phyloP scores from a whole-genome alignment of 2,329 filamentous ascomycete species.

The Sclerotinia minor region DNA sequence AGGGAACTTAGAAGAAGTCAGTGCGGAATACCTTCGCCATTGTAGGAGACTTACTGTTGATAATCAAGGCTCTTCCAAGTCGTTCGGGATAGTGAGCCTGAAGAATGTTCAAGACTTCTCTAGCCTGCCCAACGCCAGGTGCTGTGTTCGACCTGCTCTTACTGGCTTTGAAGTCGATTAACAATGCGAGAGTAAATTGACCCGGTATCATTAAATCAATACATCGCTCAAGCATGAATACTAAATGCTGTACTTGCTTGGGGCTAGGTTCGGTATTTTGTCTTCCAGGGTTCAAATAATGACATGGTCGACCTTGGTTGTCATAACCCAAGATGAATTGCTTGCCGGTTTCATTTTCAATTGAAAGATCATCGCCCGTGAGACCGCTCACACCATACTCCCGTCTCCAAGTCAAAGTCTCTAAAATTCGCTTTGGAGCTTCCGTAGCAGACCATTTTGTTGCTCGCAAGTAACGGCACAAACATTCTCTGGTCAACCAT shows the following conservation, averaged over 20 bases:
- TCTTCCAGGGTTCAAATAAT: constrained; percentile 83
- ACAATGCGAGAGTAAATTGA: constrained; percentile 80
- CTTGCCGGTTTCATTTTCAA: constrained; percentile 96
- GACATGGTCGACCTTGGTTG: constrained; percentile 78
- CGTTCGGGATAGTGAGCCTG: constrained; percentile 96
- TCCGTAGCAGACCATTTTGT: constrained; percentile 84
- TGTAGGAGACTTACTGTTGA: constrained; percentile 65
- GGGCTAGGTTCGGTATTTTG: constrained; percentile 90
- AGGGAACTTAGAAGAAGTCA: constrained; percentile 64
- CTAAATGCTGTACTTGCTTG: constrained; percentile 87
- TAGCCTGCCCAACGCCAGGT: constrained; percentile 72
- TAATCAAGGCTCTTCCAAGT: constrained; percentile 82
- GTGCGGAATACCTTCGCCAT: constrained; percentile 6
- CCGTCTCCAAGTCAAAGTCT: constrained; percentile 82
- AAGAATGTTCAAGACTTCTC: constrained; percentile 84
- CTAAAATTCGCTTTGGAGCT: constrained; percentile 74
- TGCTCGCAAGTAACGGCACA: constrained; percentile 88
- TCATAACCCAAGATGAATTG: constrained; percentile 89
- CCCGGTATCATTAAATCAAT: constrained; percentile 84
- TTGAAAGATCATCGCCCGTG: constrained; percentile 82
- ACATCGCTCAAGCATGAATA: constrained; percentile 91
- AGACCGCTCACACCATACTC: constrained; percentile 79
- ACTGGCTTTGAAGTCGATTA: constrained; percentile 88
- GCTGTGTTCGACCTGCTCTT: constrained; percentile 71
- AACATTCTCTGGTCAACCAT: constrained; percentile 89